Percentiles rank a stretch among this genome's conserved stretches.
These are phyloP conservation scores for Pyrenula aspistea DNA, from an alignment of 495 filamentous ascomycete genomes.

Conservation along the genomic window DNA sequence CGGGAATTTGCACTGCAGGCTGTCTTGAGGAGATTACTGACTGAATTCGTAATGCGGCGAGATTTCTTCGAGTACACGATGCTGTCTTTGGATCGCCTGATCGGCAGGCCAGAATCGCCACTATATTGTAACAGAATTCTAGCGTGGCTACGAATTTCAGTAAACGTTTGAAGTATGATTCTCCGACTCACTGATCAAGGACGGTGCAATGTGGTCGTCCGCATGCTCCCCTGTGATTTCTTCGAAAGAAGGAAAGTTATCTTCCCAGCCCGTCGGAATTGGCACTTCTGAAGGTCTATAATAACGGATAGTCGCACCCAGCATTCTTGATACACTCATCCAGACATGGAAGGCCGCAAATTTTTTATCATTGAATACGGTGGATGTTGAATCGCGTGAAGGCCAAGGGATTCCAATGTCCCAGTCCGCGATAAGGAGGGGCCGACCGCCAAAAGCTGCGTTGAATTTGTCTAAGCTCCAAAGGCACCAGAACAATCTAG, in stretches of 20 bases:
- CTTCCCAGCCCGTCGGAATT: constrained; percentile 36
- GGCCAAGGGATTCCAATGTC: constrained; percentile 36
- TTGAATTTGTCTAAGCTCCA: constrained; percentile 59
- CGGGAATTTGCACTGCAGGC: constrained; percentile 44
- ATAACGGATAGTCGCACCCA: constrained; percentile 54
- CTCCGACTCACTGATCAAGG: background rate
- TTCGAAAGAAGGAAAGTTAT: constrained; percentile 54
- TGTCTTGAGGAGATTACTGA: constrained; percentile 35
- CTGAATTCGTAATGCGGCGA: constrained; percentile 53
- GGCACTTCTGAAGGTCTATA: constrained; percentile 42
- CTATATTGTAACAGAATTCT: constrained; percentile 59
- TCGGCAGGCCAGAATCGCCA: constrained; percentile 48
- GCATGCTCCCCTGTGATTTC: constrained; percentile 45
- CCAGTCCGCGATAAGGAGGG: constrained; percentile 51
- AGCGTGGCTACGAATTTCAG: constrained; percentile 33
- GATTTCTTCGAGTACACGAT: constrained; percentile 47
- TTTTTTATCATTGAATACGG: background rate
- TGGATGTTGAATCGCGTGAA: background rate
- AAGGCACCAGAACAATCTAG: constrained; percentile 50
- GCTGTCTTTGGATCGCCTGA: constrained; percentile 24
- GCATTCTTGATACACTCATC: constrained; percentile 38
- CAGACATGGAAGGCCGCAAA: constrained; percentile 34
- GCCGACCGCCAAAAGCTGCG: constrained; percentile 49
- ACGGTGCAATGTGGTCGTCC: constrained; percentile 9
- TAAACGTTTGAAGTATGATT: background rate